Conservation (phyloP, 208 protist genomes). For the Naegleria lovaniensis region DNA sequence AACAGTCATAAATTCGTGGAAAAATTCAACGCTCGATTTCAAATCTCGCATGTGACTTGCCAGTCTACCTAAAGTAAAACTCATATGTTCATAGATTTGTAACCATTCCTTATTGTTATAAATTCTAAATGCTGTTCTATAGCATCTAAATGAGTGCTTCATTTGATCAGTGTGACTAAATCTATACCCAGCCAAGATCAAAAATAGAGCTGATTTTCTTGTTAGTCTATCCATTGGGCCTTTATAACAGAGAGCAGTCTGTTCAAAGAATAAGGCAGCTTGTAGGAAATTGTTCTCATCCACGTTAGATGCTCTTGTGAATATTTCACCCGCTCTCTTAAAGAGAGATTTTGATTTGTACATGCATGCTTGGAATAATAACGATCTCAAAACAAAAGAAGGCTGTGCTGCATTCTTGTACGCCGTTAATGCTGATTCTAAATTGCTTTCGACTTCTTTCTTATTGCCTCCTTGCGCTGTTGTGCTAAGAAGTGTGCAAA, state of each 20-base stretch:
- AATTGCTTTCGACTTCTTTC: neutral
- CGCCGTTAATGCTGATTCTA: neutral
- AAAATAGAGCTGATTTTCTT: slow-evolving; percentile 23
- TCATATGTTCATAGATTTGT: slow-evolving; percentile 14
- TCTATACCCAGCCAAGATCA: neutral
- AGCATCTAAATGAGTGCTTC: neutral
- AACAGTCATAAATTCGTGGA: neutral
- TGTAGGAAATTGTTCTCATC: neutral
- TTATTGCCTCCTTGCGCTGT: neutral
- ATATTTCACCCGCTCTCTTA: neutral
- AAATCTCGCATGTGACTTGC: neutral
- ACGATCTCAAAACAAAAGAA: neutral
- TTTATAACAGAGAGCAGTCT: neutral
- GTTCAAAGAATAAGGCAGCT: neutral
- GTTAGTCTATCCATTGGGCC: neutral
- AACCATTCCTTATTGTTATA: neutral
- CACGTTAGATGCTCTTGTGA: neutral
- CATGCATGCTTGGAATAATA: neutral
- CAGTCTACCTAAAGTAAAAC: neutral
- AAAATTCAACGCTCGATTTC: neutral
- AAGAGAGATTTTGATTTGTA: neutral
- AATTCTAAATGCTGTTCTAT: neutral
- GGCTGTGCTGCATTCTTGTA: neutral
- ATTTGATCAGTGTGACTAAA: neutral
- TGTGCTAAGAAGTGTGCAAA: neutral